phyloP scores from a whole-genome alignment of 2,329 filamentous ascomycete genomes.

The Amesomyces nigricolor region DNA sequence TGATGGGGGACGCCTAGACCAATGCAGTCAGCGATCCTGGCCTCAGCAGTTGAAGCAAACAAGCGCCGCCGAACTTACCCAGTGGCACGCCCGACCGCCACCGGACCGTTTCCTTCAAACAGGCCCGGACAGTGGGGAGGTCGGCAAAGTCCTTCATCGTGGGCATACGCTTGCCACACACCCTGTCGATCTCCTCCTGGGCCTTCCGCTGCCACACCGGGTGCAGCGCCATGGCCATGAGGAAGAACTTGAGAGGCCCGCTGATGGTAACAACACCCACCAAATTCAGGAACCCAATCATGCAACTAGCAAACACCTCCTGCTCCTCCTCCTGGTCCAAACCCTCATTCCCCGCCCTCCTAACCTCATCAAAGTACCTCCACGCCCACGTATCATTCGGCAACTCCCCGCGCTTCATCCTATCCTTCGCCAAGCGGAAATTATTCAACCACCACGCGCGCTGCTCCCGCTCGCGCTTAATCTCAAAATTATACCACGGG shows the following conservation, averaged over 20 bases:
- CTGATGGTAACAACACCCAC: conserved; percentile 47
- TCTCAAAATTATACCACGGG: conserved; percentile 44
- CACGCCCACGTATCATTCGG: conserved; percentile 43
- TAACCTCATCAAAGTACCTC: conserved; percentile 43
- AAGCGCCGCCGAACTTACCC: conserved; percentile 30
- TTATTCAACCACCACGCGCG: conserved; percentile 43
- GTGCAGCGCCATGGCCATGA: conserved; percentile 48
- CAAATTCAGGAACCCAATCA: conserved; percentile 47
- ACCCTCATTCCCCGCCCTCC: conserved; percentile 34
- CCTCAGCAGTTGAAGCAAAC: background rate
- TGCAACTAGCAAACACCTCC: conserved; percentile 44
- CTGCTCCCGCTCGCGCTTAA: conserved; percentile 39
- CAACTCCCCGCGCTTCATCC: conserved; percentile 37
- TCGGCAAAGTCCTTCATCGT: conserved; percentile 44
- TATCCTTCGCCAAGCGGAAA: conserved; percentile 37
- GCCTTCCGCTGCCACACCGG: conserved; percentile 48
- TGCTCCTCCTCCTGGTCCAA: conserved; percentile 40
- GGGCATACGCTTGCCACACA: conserved; percentile 50
- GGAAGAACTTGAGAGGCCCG: conserved; percentile 46
- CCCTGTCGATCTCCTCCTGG: conserved; percentile 52
- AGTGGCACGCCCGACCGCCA: conserved; percentile 53
- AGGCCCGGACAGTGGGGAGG: conserved; percentile 49
- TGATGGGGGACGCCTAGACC: conserved; percentile 44
- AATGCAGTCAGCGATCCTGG: background rate
- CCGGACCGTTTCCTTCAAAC: conserved; percentile 53